These are phyloP conservation scores for Backusella psychrophila DNA, from an alignment of 192 early-diverging fungal species.

Conservation along the genomic window DNA sequence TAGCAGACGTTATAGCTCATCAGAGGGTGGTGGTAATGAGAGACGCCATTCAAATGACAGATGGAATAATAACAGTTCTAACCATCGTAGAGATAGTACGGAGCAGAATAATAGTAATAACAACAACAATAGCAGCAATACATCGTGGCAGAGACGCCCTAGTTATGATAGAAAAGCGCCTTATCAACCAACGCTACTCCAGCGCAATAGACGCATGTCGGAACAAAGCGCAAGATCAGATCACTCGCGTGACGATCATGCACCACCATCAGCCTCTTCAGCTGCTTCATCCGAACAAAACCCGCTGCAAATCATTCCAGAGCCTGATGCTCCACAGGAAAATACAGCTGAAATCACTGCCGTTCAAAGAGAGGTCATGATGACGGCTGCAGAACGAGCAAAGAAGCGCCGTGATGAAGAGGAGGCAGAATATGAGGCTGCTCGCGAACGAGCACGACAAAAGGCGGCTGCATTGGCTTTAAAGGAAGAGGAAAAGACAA, in stretches of 20 bases:
- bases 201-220: slow-evolving; percentile 22
- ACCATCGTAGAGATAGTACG: background rate
- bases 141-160: slow-evolving; percentile 1
- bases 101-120: background rate
- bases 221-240: slow-evolving; percentile 21
- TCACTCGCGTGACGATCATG: slow-evolving; percentile 10
- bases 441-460: slow-evolving; percentile 30
- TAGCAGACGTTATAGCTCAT: slow-evolving; percentile 6
- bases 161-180: slow-evolving; percentile 2
- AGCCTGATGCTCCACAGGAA: background rate
- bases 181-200: slow-evolving; percentile 28
- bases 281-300: background rate
- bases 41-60: slow-evolving; percentile 6
- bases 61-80: slow-evolving; percentile 2
- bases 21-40: background rate
- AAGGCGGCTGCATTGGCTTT: slow-evolving; percentile 35
- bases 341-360: slow-evolving; percentile 22
- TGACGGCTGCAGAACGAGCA: slow-evolving; percentile 39
- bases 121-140: background rate
- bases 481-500: background rate
- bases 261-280: background rate
- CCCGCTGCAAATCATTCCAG: background rate
- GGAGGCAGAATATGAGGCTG: slow-evolving; percentile 34
- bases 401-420: slow-evolving; percentile 39
- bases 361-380: slow-evolving; percentile 34